Evolutionary conservation across 1,139 yeast species (phyloP).

Genomic region (Geotrichum histeridarum): DNA sequence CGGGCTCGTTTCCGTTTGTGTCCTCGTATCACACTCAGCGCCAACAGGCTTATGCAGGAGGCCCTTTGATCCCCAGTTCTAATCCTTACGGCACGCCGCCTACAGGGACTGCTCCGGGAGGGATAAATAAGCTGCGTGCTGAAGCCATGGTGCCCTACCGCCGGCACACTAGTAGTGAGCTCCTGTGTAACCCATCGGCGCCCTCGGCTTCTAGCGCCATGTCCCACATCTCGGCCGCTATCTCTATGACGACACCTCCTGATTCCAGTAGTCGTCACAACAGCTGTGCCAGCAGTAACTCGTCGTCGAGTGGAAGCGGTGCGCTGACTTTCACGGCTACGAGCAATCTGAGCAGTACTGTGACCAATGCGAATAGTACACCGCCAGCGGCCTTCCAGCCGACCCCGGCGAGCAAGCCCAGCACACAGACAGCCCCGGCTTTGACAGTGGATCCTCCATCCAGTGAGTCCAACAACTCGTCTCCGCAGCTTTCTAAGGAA

Average conservation of each 20-base stretch:
- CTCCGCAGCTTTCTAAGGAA: background rate
- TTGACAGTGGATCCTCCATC: conserved; percentile 8
- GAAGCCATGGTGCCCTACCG: conserved; percentile 19
- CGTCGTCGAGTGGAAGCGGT: background rate
- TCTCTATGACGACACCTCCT: conserved; percentile 10
- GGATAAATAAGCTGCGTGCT: conserved; percentile 11
- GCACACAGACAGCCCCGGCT: background rate
- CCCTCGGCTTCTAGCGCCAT: background rate
- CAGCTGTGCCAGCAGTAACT: conserved; percentile 20
- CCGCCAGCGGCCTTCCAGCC: background rate
- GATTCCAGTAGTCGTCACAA: conserved; percentile 18
- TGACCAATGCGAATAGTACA: too few species aligned
- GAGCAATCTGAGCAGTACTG: too few species aligned
- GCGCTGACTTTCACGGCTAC: background rate
- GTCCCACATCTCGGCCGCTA: conserved; percentile 3
- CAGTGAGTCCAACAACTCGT: background rate
- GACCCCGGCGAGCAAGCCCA: background rate
- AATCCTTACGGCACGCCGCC: conserved; percentile 10
- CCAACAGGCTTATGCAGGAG: conserved; percentile 9
- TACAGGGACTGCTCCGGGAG: background rate
- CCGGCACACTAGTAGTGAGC: conserved; percentile 20
- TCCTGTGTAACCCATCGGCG: background rate
- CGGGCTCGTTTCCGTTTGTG: conserved; percentile 32
- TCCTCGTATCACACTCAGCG: conserved; percentile 17
- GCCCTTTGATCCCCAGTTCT: conserved; percentile 19